These are phyloP conservation scores for Malassezia sympodialis DNA, from an alignment of 1,284 basidiomycete species.

Conservation along the genomic window DNA sequence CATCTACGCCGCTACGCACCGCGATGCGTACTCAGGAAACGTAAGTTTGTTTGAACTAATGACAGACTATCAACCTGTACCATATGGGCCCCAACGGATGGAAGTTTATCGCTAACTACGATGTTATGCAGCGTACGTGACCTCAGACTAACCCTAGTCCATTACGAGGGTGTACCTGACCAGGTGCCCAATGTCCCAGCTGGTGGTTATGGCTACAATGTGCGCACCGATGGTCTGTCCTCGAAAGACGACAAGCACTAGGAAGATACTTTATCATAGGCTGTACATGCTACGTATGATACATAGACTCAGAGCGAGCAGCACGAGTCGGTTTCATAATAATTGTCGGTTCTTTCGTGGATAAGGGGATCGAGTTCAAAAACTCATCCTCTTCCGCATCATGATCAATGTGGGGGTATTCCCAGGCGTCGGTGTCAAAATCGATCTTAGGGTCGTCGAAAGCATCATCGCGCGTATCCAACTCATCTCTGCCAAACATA, in stretches of 20 bases:
- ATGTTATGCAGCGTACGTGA: slow-evolving; percentile 33
- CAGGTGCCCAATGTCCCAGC: slow-evolving; percentile 34
- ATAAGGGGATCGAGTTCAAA: not conserved
- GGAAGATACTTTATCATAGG: not conserved
- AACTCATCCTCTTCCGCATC: not conserved
- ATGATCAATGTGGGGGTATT: not conserved
- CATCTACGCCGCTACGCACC: slow-evolving; percentile 91
- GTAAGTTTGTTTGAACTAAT: slow-evolving; percentile 17
- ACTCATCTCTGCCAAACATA: not conserved
- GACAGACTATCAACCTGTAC: slow-evolving; percentile 73
- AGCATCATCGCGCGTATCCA: slow-evolving; percentile 2
- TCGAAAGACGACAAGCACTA: slow-evolving; percentile 16
- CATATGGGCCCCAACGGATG: slow-evolving; percentile 87
- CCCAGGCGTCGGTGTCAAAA: not conserved
- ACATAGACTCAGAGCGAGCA: not conserved
- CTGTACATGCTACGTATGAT: not conserved
- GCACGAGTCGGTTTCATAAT: not conserved
- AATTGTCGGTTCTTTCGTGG: not conserved
- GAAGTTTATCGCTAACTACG: slow-evolving; percentile 46
- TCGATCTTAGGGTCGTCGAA: not conserved
- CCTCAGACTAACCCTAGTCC: slow-evolving; percentile 20
- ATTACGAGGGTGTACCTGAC: slow-evolving; percentile 43
- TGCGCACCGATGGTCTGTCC: slow-evolving; percentile 37
- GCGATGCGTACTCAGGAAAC: slow-evolving; percentile 82
- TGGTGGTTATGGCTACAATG: slow-evolving; percentile 44